Evolutionary conservation across 225 moss, liverwort and hornwort genomes (phyloP).

Genomic region (Pseudoscleropodium purum): DNA sequence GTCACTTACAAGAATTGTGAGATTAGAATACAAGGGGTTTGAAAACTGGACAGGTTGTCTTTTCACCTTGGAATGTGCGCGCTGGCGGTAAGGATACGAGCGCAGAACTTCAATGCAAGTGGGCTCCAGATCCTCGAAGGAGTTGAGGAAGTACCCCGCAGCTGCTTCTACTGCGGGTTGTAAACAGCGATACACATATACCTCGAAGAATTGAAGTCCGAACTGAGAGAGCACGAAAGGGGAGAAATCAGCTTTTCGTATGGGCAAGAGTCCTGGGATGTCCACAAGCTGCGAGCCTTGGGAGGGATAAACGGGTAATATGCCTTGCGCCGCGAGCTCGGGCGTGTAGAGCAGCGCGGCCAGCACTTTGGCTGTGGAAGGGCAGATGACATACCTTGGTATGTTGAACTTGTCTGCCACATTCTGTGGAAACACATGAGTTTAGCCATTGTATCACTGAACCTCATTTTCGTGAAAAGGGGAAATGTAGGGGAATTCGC

Average conservation of each 20-base stretch:
- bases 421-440: neutral
- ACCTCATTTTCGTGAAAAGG: neutral
- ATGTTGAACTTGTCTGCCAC: constrained; percentile 17
- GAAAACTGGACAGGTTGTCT: neutral
- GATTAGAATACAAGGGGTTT: neutral
- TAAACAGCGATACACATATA: neutral
- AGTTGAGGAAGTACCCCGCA: constrained; percentile 8
- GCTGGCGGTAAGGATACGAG: neutral
- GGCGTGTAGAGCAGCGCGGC: constrained; percentile 8
- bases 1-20: neutral
- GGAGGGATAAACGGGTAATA: neutral
- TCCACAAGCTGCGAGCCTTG: constrained; percentile 6
- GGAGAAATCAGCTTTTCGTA: neutral
- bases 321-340: constrained; percentile 7
- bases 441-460: neutral
- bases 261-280: constrained; percentile 8
- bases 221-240: neutral
- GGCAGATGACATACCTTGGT: constrained; percentile 15
- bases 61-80: constrained; percentile 1
- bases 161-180: neutral
- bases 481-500: neutral
- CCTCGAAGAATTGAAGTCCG: neutral
- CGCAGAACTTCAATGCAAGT: constrained; percentile 13
- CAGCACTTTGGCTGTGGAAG: neutral
- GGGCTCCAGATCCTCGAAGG: constrained; percentile 25